phyloP scores from a whole-genome alignment of 2,329 filamentous ascomycete genomes.

The Fusarium liriodendri region DNA sequence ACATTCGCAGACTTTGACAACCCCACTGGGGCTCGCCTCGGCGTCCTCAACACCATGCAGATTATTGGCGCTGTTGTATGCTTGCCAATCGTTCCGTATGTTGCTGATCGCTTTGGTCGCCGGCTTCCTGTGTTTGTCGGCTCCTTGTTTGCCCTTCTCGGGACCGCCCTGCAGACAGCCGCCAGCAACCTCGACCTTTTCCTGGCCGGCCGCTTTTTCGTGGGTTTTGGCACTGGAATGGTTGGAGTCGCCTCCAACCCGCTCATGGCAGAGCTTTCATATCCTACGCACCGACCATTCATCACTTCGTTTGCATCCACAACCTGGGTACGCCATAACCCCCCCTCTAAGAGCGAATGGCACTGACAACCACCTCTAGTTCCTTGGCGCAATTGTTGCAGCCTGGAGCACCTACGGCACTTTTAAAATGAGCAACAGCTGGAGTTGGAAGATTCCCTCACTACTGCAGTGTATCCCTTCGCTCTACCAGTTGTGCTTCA shows the following conservation, averaged over 20 bases:
- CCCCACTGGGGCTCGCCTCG: not conserved
- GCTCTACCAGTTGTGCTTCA: not conserved
- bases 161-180: not conserved
- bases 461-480: not conserved
- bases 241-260: not conserved
- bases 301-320: not conserved
- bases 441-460: conserved; percentile 10
- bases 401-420: conserved; percentile 5
- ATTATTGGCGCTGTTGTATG: not conserved
- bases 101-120: not conserved
- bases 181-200: not conserved
- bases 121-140: not conserved
- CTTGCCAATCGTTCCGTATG: not conserved
- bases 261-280: not conserved
- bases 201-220: not conserved
- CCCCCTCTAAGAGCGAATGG: not conserved
- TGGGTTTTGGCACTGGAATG: not conserved
- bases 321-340: not conserved
- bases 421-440: conserved; percentile 1
- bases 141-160: not conserved
- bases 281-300: not conserved
- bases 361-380: not conserved
- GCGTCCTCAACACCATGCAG: conserved; percentile 1
- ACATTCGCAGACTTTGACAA: not conserved
- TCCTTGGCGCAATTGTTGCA: conserved; percentile 11